Evolutionary conservation across 495 filamentous ascomycete genomes (phyloP).

Genomic region (Opeltia flavorubescens): DNA sequence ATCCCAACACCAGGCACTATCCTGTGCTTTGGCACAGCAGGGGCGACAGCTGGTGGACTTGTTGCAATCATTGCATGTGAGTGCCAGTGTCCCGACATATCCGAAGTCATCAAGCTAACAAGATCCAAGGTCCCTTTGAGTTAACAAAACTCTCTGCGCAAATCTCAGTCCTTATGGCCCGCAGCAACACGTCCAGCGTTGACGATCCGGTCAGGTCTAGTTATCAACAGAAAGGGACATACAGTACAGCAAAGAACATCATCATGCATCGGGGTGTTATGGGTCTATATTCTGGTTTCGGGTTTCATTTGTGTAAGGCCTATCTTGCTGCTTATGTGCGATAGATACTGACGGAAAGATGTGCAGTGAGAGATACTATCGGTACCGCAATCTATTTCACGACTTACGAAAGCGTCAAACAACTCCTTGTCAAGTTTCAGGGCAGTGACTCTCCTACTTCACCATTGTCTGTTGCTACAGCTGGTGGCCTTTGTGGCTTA

Average conservation of each 20-base stretch:
- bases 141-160: conserved; percentile 72
- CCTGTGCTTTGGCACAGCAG: conserved; percentile 56
- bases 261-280: conserved; percentile 51
- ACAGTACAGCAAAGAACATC: conserved; percentile 59
- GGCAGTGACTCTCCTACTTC: conserved; percentile 53
- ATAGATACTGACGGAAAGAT: neutral
- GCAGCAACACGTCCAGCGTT: conserved; percentile 39
- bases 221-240: conserved; percentile 62
- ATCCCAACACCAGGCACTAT: conserved; percentile 51
- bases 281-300: conserved; percentile 67
- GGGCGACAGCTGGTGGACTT: conserved; percentile 58
- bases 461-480: conserved; percentile 55
- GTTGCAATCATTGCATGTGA: conserved; percentile 67
- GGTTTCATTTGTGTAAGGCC: conserved; percentile 55
- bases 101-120: neutral
- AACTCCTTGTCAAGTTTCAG: conserved; percentile 56
- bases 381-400: conserved; percentile 76
- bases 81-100: conserved; percentile 12
- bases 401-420: conserved; percentile 71
- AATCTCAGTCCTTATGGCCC: conserved; percentile 56
- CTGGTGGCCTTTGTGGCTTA: conserved; percentile 65
- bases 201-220: conserved; percentile 44
- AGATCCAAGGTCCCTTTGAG: conserved; percentile 56
- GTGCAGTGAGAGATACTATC: conserved; percentile 59
- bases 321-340: neutral